Conservation (phyloP, 2,329 filamentous ascomycete genomes). For the Colletotrichum neosansevieriae region DNA sequence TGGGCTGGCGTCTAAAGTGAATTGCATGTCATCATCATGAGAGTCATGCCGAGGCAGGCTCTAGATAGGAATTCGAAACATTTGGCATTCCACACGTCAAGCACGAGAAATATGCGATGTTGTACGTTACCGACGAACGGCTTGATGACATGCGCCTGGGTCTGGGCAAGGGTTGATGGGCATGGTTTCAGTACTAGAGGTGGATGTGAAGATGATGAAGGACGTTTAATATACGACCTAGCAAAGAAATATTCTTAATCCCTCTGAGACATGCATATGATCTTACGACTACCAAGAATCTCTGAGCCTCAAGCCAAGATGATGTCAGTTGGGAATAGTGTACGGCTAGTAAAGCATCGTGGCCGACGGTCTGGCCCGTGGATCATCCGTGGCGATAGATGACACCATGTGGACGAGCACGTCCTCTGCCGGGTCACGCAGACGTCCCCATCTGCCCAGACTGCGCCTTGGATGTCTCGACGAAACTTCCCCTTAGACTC, state of each 20-base stretch:
- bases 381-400: slow-evolving; percentile 27
- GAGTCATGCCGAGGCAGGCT: slow-evolving; percentile 41
- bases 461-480: slow-evolving; percentile 25
- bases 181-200: neutral
- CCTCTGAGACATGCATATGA: slow-evolving; percentile 6
- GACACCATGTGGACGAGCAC: slow-evolving; percentile 21
- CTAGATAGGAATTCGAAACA: slow-evolving; percentile 42
- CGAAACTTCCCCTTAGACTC: neutral
- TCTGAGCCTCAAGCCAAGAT: slow-evolving; percentile 14
- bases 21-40: slow-evolving; percentile 54
- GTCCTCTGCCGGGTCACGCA: slow-evolving; percentile 24
- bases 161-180: neutral
- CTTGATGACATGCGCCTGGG: slow-evolving; percentile 19
- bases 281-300: neutral
- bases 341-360: slow-evolving; percentile 1
- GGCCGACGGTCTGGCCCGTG: slow-evolving; percentile 33
- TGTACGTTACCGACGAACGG: slow-evolving; percentile 17
- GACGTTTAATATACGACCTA: slow-evolving; percentile 11
- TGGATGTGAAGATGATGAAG: slow-evolving; percentile 7
- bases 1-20: slow-evolving; percentile 57
- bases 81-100: slow-evolving; percentile 42
- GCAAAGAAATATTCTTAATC: slow-evolving; percentile 4
- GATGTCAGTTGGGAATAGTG: slow-evolving; percentile 31
- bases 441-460: slow-evolving; percentile 28
- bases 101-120: slow-evolving; percentile 8